These are phyloP conservation scores for Pythium chondricola DNA, from an alignment of 352 stramenopile genomes.

Conservation along the genomic window DNA sequence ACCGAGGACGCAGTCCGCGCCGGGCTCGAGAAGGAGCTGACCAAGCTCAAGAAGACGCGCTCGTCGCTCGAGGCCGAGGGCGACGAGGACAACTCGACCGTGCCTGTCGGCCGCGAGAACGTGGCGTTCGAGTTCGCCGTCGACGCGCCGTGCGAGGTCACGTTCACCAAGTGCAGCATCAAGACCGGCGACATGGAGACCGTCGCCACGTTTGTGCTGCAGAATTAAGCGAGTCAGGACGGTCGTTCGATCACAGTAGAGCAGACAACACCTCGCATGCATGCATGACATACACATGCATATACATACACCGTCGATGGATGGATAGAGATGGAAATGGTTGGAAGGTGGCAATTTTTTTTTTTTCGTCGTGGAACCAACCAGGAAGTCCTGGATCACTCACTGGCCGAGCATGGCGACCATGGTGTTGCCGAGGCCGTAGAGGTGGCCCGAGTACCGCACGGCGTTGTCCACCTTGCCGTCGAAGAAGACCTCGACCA, in stretches of 20 bases:
- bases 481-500: slow-evolving; percentile 86
- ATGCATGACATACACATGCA: no score
- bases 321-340: no score
- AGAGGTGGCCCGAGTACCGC: slow-evolving; percentile 85
- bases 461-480: slow-evolving; percentile 74
- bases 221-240: no score
- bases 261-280: no score
- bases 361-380: not conserved
- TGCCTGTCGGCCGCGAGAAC: slow-evolving; percentile 75
- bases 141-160: slow-evolving; percentile 73
- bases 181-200: slow-evolving; percentile 58
- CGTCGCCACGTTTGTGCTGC: slow-evolving; percentile 63
- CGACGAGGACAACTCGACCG: slow-evolving; percentile 52
- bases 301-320: no score
- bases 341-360: no score
- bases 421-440: slow-evolving; percentile 71
- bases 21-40: slow-evolving; percentile 76
- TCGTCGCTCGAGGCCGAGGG: slow-evolving; percentile 81
- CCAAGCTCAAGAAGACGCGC: slow-evolving; percentile 80
- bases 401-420: slow-evolving; percentile 18
- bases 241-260: no score
- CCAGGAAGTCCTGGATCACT: no score
- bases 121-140: slow-evolving; percentile 71
- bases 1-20: slow-evolving; percentile 45
- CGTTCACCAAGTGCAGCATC: slow-evolving; percentile 66